Evolutionary conservation across 108 stramenopile species (phyloP).

Genomic region (Nitzschia inconspicua): DNA sequence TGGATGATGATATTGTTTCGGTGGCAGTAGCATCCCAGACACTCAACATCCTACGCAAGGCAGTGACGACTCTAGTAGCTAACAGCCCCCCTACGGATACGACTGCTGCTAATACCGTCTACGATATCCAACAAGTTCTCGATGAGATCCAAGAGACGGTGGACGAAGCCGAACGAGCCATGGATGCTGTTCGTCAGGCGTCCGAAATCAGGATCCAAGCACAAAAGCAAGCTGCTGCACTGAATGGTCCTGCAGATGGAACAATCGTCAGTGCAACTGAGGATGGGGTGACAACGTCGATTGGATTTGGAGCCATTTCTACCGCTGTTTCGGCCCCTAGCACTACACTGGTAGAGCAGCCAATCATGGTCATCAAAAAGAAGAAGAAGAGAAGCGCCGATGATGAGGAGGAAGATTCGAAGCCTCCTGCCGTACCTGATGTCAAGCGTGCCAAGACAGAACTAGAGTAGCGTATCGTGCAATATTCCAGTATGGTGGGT

Average conservation of each 20-base stretch:
- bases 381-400: constrained; percentile 18
- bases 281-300: constrained; percentile 19
- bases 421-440: not conserved
- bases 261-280: not conserved
- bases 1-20: constrained; percentile 11
- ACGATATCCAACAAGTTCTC: constrained; percentile 50
- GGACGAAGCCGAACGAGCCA: constrained; percentile 56
- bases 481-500: no score
- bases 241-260: not conserved
- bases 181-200: constrained; percentile 52
- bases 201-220: constrained; percentile 30
- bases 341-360: constrained; percentile 3
- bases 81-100: not conserved
- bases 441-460: not conserved
- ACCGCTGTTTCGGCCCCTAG: not conserved
- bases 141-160: constrained; percentile 88
- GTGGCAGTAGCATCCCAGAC: constrained; percentile 11
- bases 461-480: no score
- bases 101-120: not conserved
- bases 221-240: constrained; percentile 10
- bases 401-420: not conserved
- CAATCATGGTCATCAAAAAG: constrained; percentile 32
- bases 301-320: constrained; percentile 20
- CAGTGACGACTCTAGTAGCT: not conserved
- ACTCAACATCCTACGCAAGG: constrained; percentile 6